phyloP scores from a whole-genome alignment of 345 rosid genomes.

The Syzygium aromaticum region DNA sequence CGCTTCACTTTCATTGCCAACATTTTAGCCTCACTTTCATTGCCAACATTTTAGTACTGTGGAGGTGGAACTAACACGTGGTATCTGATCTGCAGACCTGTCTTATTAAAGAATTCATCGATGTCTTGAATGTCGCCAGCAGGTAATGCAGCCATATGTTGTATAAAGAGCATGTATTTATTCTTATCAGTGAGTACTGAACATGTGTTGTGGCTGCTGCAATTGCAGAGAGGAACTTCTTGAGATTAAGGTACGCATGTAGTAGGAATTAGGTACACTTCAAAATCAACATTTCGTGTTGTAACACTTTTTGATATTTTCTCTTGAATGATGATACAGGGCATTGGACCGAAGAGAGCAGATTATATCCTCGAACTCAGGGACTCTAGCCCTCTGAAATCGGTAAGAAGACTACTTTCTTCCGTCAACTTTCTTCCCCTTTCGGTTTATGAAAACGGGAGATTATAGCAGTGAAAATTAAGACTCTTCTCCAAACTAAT shows the following conservation, averaged over 20 bases:
- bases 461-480: not conserved
- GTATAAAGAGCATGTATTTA: not conserved
- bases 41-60: not conserved
- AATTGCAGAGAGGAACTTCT: conserved; percentile 62
- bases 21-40: not conserved
- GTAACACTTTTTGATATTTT: not conserved
- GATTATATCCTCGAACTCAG: conserved; percentile 65
- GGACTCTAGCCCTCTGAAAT: conserved; percentile 53
- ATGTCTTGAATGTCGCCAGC: conserved; percentile 66
- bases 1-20: not conserved
- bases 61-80: not conserved
- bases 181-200: not conserved
- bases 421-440: not conserved
- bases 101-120: conserved; percentile 52
- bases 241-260: conserved; percentile 52
- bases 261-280: not conserved
- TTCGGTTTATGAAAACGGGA: not conserved
- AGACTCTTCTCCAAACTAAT: not conserved
- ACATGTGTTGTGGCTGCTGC: not conserved
- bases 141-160: conserved; percentile 20
- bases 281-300: not conserved
- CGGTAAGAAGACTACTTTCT: conserved; percentile 27
- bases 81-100: conserved; percentile 34
- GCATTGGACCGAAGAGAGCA: conserved; percentile 74
- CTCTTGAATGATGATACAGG: conserved; percentile 24